These are phyloP conservation scores for Penicillium rolfsii DNA, from an alignment of 2,329 filamentous ascomycete species.

Conservation along the genomic window DNA sequence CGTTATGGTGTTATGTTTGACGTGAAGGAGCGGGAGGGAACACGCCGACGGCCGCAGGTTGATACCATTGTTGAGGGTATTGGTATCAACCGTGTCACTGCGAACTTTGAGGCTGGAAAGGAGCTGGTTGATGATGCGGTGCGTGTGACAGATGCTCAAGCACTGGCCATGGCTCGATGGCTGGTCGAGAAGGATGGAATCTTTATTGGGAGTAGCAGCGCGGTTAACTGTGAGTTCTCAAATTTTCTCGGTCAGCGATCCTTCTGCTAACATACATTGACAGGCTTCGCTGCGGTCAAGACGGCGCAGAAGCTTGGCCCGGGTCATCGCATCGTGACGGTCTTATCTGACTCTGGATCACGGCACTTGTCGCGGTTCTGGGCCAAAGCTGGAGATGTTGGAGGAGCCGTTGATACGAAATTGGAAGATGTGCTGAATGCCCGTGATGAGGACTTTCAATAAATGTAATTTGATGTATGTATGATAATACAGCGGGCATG, in stretches of 20 bases:
- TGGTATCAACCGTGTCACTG: constrained; percentile 90
- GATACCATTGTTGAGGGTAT: constrained; percentile 97
- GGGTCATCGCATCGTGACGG: constrained; percentile 53
- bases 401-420: constrained; percentile 49
- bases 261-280: constrained; percentile 14
- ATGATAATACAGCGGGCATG: neutral
- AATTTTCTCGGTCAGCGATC: neutral
- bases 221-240: constrained; percentile 77
- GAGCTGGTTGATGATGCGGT: constrained; percentile 90
- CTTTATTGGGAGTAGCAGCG: constrained; percentile 90
- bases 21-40: constrained; percentile 84
- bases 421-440: constrained; percentile 52
- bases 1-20: constrained; percentile 97
- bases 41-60: constrained; percentile 83
- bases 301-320: constrained; percentile 52
- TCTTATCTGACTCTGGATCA: constrained; percentile 55
- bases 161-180: constrained; percentile 92
- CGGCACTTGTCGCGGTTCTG: constrained; percentile 58
- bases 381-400: constrained; percentile 53
- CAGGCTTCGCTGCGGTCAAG: constrained; percentile 54
- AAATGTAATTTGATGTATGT: constrained; percentile 16
- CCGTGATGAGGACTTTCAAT: constrained; percentile 36
- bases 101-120: constrained; percentile 86
- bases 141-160: constrained; percentile 84
- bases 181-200: constrained; percentile 93